Conservation (phyloP, 2,329 filamentous ascomycete species). For the Pseudocercospora eumusae region DNA sequence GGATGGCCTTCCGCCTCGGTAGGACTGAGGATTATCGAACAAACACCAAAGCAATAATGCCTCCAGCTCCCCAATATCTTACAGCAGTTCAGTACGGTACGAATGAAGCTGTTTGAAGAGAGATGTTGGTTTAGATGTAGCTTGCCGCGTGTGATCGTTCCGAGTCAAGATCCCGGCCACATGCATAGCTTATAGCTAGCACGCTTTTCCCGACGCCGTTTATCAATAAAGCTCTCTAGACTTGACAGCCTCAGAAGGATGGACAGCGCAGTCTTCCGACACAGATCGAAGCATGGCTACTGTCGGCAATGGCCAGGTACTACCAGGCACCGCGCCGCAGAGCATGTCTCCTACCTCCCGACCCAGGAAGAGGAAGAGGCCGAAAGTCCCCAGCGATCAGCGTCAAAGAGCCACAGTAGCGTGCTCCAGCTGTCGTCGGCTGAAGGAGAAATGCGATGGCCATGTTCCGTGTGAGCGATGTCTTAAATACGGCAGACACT, state of each 20-base stretch:
- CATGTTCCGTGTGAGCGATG: conserved; percentile 24
- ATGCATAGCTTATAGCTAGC: neutral
- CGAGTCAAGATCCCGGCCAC: neutral
- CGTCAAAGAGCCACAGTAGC: conserved; percentile 23
- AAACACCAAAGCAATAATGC: neutral
- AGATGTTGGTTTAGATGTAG: neutral
- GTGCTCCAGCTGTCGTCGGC: conserved; percentile 18
- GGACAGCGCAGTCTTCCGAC: neutral
- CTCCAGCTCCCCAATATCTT: neutral
- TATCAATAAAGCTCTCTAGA: neutral
- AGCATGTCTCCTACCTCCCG: neutral
- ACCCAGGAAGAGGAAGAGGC: conserved; percentile 21
- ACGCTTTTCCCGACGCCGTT: no score
- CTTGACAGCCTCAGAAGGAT: neutral
- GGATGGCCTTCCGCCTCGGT: neutral
- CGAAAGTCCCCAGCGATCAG: conserved; percentile 25
- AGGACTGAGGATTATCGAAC: neutral
- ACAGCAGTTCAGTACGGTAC: neutral
- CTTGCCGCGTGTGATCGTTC: neutral
- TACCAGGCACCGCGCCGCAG: neutral
- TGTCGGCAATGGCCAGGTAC: neutral
- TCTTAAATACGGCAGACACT: conserved; percentile 11
- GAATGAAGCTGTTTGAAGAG: neutral
- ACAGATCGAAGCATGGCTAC: conserved; percentile 2
- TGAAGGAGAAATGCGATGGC: conserved; percentile 30